phyloP scores from a whole-genome alignment of 2,329 filamentous ascomycete species.

The Penicillium sp. region DNA sequence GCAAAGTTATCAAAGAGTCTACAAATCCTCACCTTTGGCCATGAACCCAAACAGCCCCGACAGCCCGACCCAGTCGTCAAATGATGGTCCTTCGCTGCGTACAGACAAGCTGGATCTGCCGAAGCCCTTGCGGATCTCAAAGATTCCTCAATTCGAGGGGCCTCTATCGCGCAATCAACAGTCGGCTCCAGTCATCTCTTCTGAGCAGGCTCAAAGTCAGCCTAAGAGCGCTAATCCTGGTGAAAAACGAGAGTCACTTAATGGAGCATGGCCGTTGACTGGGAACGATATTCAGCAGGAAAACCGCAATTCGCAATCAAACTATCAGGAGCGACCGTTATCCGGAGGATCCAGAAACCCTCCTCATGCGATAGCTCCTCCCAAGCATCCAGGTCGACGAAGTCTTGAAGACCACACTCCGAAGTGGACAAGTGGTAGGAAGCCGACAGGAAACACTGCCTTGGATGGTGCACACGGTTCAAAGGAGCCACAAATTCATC shows the following conservation, averaged over 20 bases:
- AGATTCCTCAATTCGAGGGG: conserved; percentile 5
- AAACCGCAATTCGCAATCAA: neutral
- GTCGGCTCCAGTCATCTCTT: neutral
- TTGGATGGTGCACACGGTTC: neutral
- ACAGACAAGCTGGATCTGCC: neutral
- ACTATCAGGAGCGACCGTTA: neutral
- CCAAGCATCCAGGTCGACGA: conserved; percentile 12
- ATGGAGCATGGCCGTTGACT: neutral
- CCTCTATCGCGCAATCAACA: conserved; percentile 4
- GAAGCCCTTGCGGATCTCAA: conserved; percentile 2
- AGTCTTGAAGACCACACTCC: neutral
- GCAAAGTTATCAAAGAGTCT: conserved; percentile 16
- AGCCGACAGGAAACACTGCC: neutral
- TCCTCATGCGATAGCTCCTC: conserved; percentile 4
- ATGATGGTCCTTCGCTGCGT: neutral
- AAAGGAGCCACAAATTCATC: neutral
- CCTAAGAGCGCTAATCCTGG: neutral
- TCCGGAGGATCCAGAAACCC: neutral
- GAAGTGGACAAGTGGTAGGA: neutral
- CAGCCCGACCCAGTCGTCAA: conserved; percentile 3
- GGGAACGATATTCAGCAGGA: neutral
- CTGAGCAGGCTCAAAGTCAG: neutral
- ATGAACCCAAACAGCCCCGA: conserved; percentile 20
- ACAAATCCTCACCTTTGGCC: conserved; percentile 36
- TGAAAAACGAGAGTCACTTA: neutral